These are phyloP conservation scores for Capillidium heterosporum DNA, from an alignment of 371 early-diverging fungal species.

Conservation along the genomic window DNA sequence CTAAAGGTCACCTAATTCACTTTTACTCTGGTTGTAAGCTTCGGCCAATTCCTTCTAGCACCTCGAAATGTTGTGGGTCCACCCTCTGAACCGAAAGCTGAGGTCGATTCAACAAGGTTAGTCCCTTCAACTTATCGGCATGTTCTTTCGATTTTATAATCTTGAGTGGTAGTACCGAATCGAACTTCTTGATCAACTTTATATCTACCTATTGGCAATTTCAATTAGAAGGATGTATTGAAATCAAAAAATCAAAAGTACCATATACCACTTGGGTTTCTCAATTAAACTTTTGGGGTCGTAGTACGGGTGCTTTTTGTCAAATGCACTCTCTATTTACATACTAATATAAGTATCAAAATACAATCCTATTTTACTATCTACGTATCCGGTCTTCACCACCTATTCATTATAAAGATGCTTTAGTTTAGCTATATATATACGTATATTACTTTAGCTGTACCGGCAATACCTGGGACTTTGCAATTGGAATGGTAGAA, in stretches of 20 bases:
- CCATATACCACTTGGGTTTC: constrained; percentile 1
- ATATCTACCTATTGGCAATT: constrained; percentile 23
- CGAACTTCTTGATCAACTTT: constrained; percentile 33
- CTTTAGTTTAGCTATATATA: background rate
- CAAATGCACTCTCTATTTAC: constrained; percentile 28
- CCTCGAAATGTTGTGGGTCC: constrained; percentile 25
- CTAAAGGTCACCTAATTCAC: too few species aligned
- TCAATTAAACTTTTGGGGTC: constrained; percentile 27
- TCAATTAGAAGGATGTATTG: constrained; percentile 12
- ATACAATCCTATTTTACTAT: constrained; percentile 12
- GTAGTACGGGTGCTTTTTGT: constrained; percentile 37
- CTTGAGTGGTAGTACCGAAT: constrained; percentile 28
- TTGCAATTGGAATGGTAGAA: constrained; percentile 63
- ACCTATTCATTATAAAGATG: constrained; percentile 16
- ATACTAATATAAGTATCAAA: background rate
- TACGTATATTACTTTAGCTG: constrained; percentile 7
- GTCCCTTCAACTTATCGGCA: constrained; percentile 21
- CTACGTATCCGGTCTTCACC: constrained; percentile 34
- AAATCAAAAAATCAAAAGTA: constrained; percentile 26
- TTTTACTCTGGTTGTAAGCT: background rate
- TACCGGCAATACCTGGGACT: constrained; percentile 43
- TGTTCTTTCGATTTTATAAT: constrained; percentile 31
- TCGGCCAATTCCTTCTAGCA: constrained; percentile 2
- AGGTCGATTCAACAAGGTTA: constrained; percentile 38
- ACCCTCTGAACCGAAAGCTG: constrained; percentile 52